Evolutionary conservation across 495 filamentous ascomycete species (phyloP).

Genomic region (Saxispiralis lemnorum): DNA sequence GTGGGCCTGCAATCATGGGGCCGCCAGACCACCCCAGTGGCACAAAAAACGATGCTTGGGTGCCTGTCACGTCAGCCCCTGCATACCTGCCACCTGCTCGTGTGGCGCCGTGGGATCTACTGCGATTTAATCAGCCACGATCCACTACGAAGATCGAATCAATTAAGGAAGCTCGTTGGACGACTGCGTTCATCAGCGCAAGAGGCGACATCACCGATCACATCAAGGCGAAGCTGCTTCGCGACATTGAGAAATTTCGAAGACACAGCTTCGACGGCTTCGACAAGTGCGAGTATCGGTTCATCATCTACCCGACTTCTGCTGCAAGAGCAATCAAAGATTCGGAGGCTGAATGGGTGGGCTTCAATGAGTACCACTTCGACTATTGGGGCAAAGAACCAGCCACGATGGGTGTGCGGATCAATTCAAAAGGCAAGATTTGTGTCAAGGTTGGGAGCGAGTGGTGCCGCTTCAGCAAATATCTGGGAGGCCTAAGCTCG

Average conservation of each 20-base stretch:
- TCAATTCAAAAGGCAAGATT: not conserved
- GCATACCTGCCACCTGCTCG: too few relatives aligned
- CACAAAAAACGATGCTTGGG: too few relatives aligned
- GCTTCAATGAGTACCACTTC: constrained; percentile 2
- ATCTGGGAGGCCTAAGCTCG: not conserved
- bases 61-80: too few relatives aligned
- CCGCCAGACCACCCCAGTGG: too few relatives aligned
- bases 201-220: too few relatives aligned
- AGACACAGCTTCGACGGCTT: not conserved
- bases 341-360: not conserved
- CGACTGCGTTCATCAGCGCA: too few relatives aligned
- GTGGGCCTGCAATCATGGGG: too few relatives aligned
- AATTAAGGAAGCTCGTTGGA: too few relatives aligned
- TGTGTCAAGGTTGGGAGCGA: not conserved
- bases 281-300: not conserved
- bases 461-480: not conserved
- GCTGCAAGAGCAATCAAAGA: not conserved
- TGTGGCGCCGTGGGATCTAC: too few relatives aligned
- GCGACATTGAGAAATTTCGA: not conserved
- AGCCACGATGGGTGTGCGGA: not conserved
- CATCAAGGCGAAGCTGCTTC: too few relatives aligned
- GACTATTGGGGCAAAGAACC: not conserved
- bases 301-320: not conserved
- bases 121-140: too few relatives aligned
- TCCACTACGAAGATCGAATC: too few relatives aligned